Percentiles rank a stretch among this genome's conserved stretches.
phyloP scores from a whole-genome alignment of 306 rosid genomes.

The Calophaca sinica region DNA sequence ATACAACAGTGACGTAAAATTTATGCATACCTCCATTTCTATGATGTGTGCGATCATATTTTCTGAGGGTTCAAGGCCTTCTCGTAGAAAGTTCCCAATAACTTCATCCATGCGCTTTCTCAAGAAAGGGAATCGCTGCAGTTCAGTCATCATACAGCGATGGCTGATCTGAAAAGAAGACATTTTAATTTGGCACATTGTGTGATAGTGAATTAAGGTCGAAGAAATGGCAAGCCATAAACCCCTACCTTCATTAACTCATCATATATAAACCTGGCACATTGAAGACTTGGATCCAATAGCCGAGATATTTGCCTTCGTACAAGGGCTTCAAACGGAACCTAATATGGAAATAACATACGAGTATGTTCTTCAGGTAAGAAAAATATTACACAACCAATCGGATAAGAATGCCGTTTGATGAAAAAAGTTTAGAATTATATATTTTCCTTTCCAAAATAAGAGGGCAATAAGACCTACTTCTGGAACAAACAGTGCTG shows the following conservation, averaged over 20 bases:
- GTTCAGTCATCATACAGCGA: conserved; percentile 75
- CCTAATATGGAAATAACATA: conserved; percentile 58
- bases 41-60: conserved; percentile 88
- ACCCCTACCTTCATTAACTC: conserved; percentile 82
- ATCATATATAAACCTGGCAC: conserved; percentile 95
- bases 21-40: conserved; percentile 84
- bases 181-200: conserved; percentile 32
- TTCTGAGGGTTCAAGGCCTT: conserved; percentile 91
- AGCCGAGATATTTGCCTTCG: conserved; percentile 87
- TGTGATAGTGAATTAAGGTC: conserved; percentile 16
- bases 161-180: conserved; percentile 80
- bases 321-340: conserved; percentile 92
- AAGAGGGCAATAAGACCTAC: conserved; percentile 59
- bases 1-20: not conserved
- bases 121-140: conserved; percentile 89
- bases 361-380: conserved; percentile 15
- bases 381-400: conserved; percentile 8
- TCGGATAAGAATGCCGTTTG: not conserved
- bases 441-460: not conserved
- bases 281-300: conserved; percentile 94
- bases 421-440: conserved; percentile 27
- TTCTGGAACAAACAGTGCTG: conserved; percentile 94
- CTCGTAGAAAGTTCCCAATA: conserved; percentile 81
- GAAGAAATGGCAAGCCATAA: conserved; percentile 37
- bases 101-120: conserved; percentile 95